A percentile compares a stretch with the other conserved stretches of the same genome.
phyloP scores from a whole-genome alignment of 164 flowering plant species.

The Tetrastigma voinierianum region DNA sequence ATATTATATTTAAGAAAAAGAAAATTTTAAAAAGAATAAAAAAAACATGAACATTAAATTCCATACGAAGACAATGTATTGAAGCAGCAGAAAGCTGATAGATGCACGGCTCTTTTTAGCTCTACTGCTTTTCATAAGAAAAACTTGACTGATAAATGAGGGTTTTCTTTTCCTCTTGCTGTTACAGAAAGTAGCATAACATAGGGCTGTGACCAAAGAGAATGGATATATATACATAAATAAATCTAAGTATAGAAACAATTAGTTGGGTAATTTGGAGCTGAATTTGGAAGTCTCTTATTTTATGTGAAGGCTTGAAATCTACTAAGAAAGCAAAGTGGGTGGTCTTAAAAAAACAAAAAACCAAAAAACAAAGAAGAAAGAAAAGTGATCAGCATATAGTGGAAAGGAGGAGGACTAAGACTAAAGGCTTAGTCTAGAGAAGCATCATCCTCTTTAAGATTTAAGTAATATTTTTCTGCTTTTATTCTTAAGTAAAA shows the following conservation, averaged over 20 bases:
- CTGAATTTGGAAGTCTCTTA: background rate
- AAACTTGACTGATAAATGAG: background rate
- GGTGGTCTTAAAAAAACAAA: constrained; percentile 26
- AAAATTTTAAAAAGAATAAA: too few relatives aligned
- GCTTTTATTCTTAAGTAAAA: constrained; percentile 13
- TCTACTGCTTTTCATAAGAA: background rate
- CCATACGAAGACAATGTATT: too few relatives aligned
- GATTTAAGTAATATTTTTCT: constrained; percentile 1
- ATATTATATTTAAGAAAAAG: too few relatives aligned
- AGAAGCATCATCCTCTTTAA: constrained; percentile 28
- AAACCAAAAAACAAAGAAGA: constrained; percentile 16
- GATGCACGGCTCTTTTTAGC: background rate
- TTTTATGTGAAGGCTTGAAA: background rate
- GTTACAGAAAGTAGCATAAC: too few relatives aligned
- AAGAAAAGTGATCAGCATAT: constrained; percentile 12
- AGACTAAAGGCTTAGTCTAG: constrained; percentile 13
- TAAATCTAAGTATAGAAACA: too few relatives aligned
- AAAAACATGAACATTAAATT: background rate
- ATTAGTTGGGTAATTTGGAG: background rate
- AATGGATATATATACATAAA: too few relatives aligned
- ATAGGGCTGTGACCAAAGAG: too few relatives aligned
- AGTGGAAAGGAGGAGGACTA: constrained; percentile 20
- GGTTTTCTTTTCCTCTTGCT: background rate
- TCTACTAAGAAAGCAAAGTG: constrained; percentile 1
- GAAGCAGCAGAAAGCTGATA: background rate